Conservation (phyloP, 1,139 yeast species). For the Trichomonascaceae sp. region DNA sequence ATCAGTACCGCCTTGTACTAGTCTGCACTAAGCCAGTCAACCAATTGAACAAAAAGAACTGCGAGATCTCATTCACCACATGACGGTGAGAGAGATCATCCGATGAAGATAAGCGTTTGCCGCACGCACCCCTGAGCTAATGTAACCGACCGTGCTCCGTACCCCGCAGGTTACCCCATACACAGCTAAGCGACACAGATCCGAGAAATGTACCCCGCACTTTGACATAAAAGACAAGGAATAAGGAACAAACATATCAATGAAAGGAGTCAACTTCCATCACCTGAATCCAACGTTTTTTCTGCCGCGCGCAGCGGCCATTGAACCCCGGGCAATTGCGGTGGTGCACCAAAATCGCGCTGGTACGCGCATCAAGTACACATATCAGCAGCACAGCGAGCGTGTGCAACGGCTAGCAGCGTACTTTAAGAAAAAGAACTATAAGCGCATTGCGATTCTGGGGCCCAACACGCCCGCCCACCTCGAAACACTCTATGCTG, state of each 20-base stretch:
- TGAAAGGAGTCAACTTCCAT: slow-evolving; percentile 12
- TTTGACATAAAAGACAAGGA: background rate
- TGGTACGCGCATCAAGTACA: slow-evolving; percentile 15
- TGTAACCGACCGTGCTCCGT: too few relatives aligned
- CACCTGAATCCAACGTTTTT: slow-evolving; percentile 27
- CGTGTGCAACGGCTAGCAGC: slow-evolving; percentile 23
- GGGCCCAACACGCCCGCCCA: slow-evolving; percentile 30
- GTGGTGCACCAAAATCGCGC: slow-evolving; percentile 21
- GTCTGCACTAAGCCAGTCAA: too few relatives aligned
- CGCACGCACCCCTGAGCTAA: too few relatives aligned
- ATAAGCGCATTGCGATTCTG: slow-evolving; percentile 23
- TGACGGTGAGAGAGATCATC: too few relatives aligned
- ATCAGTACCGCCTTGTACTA: too few relatives aligned
- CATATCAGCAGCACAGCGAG: slow-evolving; percentile 21
- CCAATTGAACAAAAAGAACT: too few relatives aligned
- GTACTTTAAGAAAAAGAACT: slow-evolving; percentile 17
- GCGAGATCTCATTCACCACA: too few relatives aligned
- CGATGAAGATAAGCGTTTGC: too few relatives aligned
- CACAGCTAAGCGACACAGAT: too few relatives aligned
- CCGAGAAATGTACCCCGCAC: background rate
- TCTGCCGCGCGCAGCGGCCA: slow-evolving; percentile 24
- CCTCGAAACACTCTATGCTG: slow-evolving; percentile 26
- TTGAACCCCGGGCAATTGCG: slow-evolving; percentile 26
- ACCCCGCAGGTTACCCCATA: too few relatives aligned
- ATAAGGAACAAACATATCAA: background rate